Base-by-base conservation (phyloP, 371 early-diverging fungal genomes). In the Mortierella sp. region DNA sequence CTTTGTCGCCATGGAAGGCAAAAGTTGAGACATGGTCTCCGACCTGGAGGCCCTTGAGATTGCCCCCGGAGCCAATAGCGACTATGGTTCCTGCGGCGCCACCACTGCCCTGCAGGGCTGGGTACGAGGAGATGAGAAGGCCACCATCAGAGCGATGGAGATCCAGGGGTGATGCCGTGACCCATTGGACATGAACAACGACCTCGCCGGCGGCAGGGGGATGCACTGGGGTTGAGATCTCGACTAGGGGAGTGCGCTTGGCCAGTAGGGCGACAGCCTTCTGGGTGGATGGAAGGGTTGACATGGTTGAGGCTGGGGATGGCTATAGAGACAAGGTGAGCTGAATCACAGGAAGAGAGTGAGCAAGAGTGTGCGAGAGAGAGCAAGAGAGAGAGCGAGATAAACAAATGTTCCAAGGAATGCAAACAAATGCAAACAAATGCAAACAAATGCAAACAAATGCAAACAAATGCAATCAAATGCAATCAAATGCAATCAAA, bases 81-180 rank as follows among this genome's bases (percentile, higher is more conserved):
- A 62, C 70, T 28, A 70, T 43, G 55, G 40, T 70, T 62, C 70
- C 70, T n/a, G 40, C 70, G 40, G 45, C 70, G 40, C 70, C 70
- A 40, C 70, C 70, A 28, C 70, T 22, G 24, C 70, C 70, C 30
- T 70, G 70, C 57, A 28, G 55, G 55, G 54, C 62, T 55, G 70
- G 70, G 40, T 70, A 70, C n/a, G 63, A 55, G 55, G 57, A 11
- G n/a, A 62, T 62, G 30, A 70, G 63, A 55, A 70, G 70, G 40
- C 70, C 70, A 43, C 70, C 70, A 22, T 70, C 70, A 39, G 70
- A 22, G 63, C 70, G 70, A 62, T 70, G 70, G 28, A 70, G 70
- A 63, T 70, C 70, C 63, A 70, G 30, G 26, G 70, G 70, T 16
- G 70, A 62, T 5, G 70, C 37, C 32, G 70, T 54, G n/a, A 55